phyloP scores from a whole-genome alignment of 2,329 filamentous ascomycete genomes.

The Alternaria burnsii region DNA sequence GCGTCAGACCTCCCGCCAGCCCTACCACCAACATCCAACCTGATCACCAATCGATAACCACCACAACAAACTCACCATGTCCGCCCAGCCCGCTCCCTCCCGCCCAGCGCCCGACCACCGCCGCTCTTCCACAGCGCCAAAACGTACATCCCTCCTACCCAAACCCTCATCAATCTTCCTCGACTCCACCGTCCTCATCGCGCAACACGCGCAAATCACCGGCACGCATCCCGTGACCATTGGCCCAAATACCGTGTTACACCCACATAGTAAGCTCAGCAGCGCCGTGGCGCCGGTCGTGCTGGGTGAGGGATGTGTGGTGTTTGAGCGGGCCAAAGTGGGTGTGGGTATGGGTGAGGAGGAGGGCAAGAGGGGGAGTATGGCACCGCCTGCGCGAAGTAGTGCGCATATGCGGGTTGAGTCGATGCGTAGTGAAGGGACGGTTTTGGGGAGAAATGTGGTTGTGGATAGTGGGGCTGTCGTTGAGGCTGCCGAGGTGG shows the following conservation, averaged over 20 bases:
- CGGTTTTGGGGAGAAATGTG: slow-evolving; percentile 53
- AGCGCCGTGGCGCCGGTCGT: slow-evolving; percentile 54
- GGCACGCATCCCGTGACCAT: slow-evolving; percentile 83
- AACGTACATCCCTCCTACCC: slow-evolving; percentile 49
- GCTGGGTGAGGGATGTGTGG: slow-evolving; percentile 68
- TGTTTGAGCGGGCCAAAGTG: slow-evolving; percentile 70
- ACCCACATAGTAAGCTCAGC: slow-evolving; percentile 73
- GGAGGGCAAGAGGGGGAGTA: slow-evolving; percentile 25
- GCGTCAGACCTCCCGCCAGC: background rate
- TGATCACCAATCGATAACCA: no score
- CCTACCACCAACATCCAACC: background rate
- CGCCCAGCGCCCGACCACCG: slow-evolving; percentile 35
- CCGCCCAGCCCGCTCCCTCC: slow-evolving; percentile 27
- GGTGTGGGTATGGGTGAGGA: slow-evolving; percentile 45
- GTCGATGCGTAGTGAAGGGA: slow-evolving; percentile 38
- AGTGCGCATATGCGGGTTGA: slow-evolving; percentile 18
- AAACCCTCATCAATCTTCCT: slow-evolving; percentile 52
- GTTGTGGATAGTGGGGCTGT: slow-evolving; percentile 55
- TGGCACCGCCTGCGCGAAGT: slow-evolving; percentile 18
- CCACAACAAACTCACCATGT: slow-evolving; percentile 21
- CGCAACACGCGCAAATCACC: slow-evolving; percentile 59
- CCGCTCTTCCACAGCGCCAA: slow-evolving; percentile 44
- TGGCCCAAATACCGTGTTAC: slow-evolving; percentile 80
- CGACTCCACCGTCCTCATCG: slow-evolving; percentile 58
- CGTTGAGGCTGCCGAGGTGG: slow-evolving; percentile 50